These are phyloP conservation scores for Talaromyces ruber DNA, from an alignment of 495 filamentous ascomycete genomes.

Conservation along the genomic window DNA sequence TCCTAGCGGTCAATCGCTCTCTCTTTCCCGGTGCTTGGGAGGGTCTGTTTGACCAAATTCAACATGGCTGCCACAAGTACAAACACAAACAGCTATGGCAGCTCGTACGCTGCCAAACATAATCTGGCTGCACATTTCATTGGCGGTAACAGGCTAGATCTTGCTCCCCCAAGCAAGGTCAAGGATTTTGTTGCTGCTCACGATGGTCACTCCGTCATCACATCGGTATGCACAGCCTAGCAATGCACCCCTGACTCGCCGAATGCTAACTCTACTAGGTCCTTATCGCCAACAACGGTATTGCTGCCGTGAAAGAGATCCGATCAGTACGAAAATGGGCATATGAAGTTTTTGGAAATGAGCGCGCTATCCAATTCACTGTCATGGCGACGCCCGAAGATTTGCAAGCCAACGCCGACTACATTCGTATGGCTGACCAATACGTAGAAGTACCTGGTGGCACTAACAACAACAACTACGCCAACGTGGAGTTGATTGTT, in stretches of 20 bases:
- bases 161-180: constrained; percentile 67
- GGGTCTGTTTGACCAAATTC: constrained; percentile 8
- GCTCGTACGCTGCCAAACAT: constrained; percentile 64
- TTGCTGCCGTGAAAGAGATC: constrained; percentile 98
- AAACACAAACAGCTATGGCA: constrained; percentile 33
- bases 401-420: constrained; percentile 94
- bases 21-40: background rate
- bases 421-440: constrained; percentile 98
- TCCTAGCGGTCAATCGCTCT: background rate
- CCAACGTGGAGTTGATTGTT: constrained; percentile 98
- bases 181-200: constrained; percentile 90
- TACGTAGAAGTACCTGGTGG: constrained; percentile 98
- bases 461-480: constrained; percentile 99
- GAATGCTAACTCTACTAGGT: constrained; percentile 46
- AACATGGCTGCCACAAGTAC: constrained; percentile 26
- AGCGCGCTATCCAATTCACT: constrained; percentile 96
- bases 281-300: constrained; percentile 99
- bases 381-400: constrained; percentile 99
- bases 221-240: constrained; percentile 56
- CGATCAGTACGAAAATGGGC: constrained; percentile 99
- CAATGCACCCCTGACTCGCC: background rate
- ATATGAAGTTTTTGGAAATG: constrained; percentile 98
- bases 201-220: constrained; percentile 95
- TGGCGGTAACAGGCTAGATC: constrained; percentile 79
- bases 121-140: constrained; percentile 88